Percentiles rank a stretch among this genome's conserved stretches.
These are phyloP conservation scores for Chaetothyriales sp. DNA, from an alignment of 2,329 filamentous ascomycete genomes.

Conservation along the genomic window DNA sequence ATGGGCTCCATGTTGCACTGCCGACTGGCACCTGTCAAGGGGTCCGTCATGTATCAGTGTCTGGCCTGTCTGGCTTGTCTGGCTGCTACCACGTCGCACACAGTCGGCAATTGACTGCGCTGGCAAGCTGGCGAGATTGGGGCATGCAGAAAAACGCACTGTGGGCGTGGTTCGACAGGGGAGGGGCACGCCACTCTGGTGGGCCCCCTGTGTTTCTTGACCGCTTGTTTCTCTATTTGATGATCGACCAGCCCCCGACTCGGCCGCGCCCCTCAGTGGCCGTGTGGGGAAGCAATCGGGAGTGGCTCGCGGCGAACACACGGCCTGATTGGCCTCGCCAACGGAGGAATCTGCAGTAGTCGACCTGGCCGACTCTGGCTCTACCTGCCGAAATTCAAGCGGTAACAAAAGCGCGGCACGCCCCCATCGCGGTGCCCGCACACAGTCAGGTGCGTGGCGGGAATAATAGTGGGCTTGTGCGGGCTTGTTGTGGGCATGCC, in stretches of 20 bases:
- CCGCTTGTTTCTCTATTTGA: not conserved
- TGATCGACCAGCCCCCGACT: not conserved
- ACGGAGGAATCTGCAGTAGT: not conserved
- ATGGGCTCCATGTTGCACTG: not conserved
- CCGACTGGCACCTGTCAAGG: not conserved
- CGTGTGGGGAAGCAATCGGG: not conserved
- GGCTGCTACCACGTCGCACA: not conserved
- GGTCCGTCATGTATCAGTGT: too few relatives aligned
- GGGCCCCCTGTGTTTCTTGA: not conserved
- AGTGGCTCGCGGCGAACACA: not conserved
- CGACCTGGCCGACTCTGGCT: not conserved
- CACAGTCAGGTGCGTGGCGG: not conserved
- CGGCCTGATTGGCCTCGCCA: not conserved
- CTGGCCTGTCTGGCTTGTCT: not conserved
- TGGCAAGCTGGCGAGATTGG: not conserved
- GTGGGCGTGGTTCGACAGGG: not conserved
- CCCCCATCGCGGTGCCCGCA: not conserved
- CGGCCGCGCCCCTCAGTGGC: not conserved
- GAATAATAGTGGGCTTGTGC: not conserved
- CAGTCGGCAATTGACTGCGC: not conserved
- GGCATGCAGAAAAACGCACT: not conserved
- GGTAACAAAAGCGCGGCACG: not conserved
- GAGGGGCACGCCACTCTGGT: not conserved
- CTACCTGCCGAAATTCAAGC: not conserved
- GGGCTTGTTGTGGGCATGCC: not conserved